Conservation (phyloP, 2,329 filamentous ascomycete species). For the Venturia aucupariae region DNA sequence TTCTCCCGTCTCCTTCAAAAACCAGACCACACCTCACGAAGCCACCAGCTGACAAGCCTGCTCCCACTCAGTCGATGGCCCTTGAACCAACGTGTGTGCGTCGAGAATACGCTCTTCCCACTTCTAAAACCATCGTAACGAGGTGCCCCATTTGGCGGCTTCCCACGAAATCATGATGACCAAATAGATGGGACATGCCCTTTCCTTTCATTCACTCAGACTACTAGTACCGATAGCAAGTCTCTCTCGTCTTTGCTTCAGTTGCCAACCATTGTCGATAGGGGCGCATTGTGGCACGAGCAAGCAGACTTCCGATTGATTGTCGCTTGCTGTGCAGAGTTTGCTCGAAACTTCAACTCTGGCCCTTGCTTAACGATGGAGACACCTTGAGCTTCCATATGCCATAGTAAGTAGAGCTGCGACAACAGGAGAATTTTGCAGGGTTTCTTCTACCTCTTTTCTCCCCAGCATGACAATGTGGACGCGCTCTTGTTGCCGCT, state of each 20-base stretch:
- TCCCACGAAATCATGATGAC: conserved; percentile 61
- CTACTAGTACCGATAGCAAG: background rate
- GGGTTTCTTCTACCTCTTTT: background rate
- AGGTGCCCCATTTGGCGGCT: conserved; percentile 50
- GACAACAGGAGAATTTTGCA: too few relatives aligned
- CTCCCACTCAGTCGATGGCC: conserved; percentile 33
- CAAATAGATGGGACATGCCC: conserved; percentile 52
- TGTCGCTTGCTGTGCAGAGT: background rate
- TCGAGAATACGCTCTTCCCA: conserved; percentile 56
- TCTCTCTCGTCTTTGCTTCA: background rate
- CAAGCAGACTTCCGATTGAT: background rate
- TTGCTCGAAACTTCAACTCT: background rate
- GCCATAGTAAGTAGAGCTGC: too few relatives aligned
- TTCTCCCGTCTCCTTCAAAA: conserved; percentile 32
- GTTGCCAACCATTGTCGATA: background rate
- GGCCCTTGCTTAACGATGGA: background rate
- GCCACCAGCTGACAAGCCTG: conserved; percentile 47
- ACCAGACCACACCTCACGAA: conserved; percentile 59
- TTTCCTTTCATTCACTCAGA: conserved; percentile 13
- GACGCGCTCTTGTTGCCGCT: background rate
- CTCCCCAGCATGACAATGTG: background rate
- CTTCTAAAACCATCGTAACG: conserved; percentile 78
- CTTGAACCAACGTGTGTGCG: conserved; percentile 39
- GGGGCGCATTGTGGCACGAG: background rate
- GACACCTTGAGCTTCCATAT: too few relatives aligned